These are phyloP conservation scores for Globisporangium spinosum DNA, from an alignment of 352 stramenopile genomes.

Conservation along the genomic window DNA sequence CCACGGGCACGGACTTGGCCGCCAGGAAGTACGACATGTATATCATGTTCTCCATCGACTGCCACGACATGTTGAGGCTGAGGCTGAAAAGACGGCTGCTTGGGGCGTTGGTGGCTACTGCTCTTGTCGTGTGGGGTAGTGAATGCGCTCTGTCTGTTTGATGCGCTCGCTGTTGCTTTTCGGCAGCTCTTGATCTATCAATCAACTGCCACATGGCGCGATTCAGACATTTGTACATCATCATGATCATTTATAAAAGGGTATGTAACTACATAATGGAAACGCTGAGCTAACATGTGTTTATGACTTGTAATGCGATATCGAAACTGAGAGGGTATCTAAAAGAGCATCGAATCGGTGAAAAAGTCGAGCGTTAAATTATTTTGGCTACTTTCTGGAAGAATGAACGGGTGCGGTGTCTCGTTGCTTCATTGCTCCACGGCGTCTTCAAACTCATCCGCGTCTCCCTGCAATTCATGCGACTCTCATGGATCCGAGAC, in stretches of 20 bases:
- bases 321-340: neutral
- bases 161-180: neutral
- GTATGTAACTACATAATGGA: neutral
- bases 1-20: constrained; percentile 52
- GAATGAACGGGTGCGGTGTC: neutral
- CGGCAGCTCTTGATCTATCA: neutral
- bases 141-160: neutral
- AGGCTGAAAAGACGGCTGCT: neutral
- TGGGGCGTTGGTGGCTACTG: neutral
- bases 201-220: constrained; percentile 11
- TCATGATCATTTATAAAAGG: neutral
- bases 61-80: constrained; percentile 37
- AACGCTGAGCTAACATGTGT: too few relatives aligned
- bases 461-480: neutral
- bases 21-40: constrained; percentile 76
- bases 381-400: neutral
- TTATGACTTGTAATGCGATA: neutral
- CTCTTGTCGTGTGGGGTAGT: too few relatives aligned
- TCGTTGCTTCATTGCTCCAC: neutral
- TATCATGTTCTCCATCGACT: constrained; percentile 54
- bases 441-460: constrained; percentile 9
- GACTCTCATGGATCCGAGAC: neutral
- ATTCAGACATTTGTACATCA: neutral
- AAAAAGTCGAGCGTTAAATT: neutral
- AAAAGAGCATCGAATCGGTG: neutral